Evolutionary conservation across 805 yeast species (phyloP), one percentile per base, ranked within the genome.

Genomic region (Jamesozyma hellenica): DNA sequence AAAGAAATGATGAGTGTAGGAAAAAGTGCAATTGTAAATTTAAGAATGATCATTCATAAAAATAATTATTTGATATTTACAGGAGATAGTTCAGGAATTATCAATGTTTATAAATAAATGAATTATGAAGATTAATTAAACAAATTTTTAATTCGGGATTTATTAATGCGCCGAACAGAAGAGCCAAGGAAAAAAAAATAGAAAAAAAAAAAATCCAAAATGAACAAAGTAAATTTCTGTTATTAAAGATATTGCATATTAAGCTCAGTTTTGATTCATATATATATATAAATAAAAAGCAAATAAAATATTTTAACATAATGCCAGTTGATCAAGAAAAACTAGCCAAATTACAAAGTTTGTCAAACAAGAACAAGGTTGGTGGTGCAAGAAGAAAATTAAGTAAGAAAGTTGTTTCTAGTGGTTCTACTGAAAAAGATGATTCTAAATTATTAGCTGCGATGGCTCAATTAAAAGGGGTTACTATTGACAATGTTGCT

Each of bases 261-360:
- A 21, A 6, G 8, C 23, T 21, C 23, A 21, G 8, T 21, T 21
- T 21, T 21, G 23, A 21, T 21, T n/a, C n/a, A 21, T 21, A 21
- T 21, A 6, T 8, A 21, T 27, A 27, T n/a, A 27, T 27, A n/a
- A 27, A 27, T n/a, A 27, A n/a, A 27, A 10, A 27, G 12, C 32
- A 29, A 11, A 5, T n/a, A 5, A 5, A 27, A 5, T 12, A 27
- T 27, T 12, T 12, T 27, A n/a, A 5, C 17, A 29, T 14, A n/a
- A 82, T 82, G 94, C 88, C 88, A 67, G 73, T 82, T 66, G 95
- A 87, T 70, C 94, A 88, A 72, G 95, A 82, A 68, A 86, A 85
- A 71, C 72, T 82, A 71, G 94, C 94, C 58, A 86, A 83, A 71
- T 76, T 88, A 66, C 94, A 86, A 66, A 84, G 83, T 68, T 36